phyloP scores from a whole-genome alignment of 345 rosid genomes.

The Hirschfeldia incana region DNA sequence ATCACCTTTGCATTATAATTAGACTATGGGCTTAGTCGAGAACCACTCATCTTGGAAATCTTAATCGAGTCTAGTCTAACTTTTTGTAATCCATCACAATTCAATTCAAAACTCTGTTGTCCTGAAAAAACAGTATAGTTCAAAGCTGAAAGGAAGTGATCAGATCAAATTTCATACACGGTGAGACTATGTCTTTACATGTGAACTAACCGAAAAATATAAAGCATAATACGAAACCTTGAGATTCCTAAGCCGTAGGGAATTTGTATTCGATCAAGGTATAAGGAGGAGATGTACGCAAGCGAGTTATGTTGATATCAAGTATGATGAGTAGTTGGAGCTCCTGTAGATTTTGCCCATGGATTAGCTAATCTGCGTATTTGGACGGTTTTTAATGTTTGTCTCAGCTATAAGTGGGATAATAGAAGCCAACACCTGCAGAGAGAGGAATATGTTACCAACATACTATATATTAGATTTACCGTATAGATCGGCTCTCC shows the following conservation, averaged over 20 bases:
- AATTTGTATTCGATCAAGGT: slow-evolving; percentile 17
- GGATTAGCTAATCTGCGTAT: neutral
- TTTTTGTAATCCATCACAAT: slow-evolving; percentile 34
- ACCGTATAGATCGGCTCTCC: neutral
- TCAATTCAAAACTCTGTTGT: neutral
- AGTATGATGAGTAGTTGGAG: neutral
- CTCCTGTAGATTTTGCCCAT: neutral
- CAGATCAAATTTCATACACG: neutral
- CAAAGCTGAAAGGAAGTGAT: neutral
- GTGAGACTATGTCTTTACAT: slow-evolving; percentile 7
- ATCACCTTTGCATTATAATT: slow-evolving; percentile 65
- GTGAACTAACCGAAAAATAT: slow-evolving; percentile 31
- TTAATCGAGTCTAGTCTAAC: slow-evolving; percentile 56
- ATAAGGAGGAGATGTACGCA: neutral
- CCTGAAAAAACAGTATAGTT: neutral
- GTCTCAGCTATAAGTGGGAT: neutral
- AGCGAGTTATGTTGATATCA: neutral
- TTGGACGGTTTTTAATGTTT: neutral
- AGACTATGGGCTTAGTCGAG: slow-evolving; percentile 49
- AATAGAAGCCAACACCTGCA: neutral
- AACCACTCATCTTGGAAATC: slow-evolving; percentile 57
- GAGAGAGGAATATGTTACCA: neutral
- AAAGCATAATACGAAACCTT: slow-evolving; percentile 22
- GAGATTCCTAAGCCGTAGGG: slow-evolving; percentile 1
- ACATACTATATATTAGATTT: neutral